Base-by-base conservation (phyloP, 2,329 filamentous ascomycete species). In the Onygena corvina region DNA sequence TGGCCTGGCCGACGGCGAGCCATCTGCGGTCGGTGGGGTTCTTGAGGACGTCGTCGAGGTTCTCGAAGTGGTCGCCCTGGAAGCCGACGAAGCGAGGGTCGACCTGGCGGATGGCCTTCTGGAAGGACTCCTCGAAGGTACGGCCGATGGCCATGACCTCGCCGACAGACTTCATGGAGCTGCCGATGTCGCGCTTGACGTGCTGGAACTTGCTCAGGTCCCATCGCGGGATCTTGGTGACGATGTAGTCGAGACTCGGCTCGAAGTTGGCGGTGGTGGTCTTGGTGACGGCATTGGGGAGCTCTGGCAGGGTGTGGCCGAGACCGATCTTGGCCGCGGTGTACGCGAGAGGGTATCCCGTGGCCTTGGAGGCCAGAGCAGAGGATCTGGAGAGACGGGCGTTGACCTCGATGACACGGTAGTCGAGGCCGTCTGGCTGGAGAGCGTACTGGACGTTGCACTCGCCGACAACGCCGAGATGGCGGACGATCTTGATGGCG, bases 131-230 rank as follows among this genome's bases (percentile, higher is more conserved):
- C 71, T 98, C 92, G 60, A 96, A 98, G 25, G 92, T 96, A 68
- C 92, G 83, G 58, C 92, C 92, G 61, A 98, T 96, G 56, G 92
- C 92, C 92, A 98, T 98, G 53, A 98, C 92, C 71, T 98, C 92
- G 65, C 92, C 92, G 51, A 98, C 89, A 20, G 89, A 95, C 75
- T 96, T 98, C 92, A 98, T 98, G 54, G 90, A 84, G 64, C 86
- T 94, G 59, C 92, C 92, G 64, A 98, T 96, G 63, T 94, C 86
- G 53, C 92, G 84, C 76, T 94, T 93, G 56, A 98, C 92, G 61
- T 96, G 90, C 72, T 96, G 90, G 76, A 98, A 98, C 74, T 98
- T 98, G 75, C 86, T 81, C 64, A 98, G 70, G 76, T 98, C 92
- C 92, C 92, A 98, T 63, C 92, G 82, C 60, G 92, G 92, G 60